Evolutionary conservation across 2,329 filamentous ascomycete species (phyloP), one percentile per base, ranked within the genome.

Genomic region (Clonostachys sp.): DNA sequence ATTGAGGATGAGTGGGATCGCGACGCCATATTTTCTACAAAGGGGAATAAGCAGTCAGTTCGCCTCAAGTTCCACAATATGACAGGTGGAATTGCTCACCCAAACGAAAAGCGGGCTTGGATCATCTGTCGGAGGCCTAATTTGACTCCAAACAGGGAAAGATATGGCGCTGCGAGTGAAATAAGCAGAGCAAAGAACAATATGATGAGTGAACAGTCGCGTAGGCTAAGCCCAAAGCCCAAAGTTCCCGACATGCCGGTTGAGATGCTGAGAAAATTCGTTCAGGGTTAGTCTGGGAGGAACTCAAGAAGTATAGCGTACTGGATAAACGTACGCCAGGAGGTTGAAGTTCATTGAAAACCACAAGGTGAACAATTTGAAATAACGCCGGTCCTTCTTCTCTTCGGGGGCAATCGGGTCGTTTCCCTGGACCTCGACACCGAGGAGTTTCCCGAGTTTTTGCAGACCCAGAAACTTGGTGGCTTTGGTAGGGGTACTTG

Each of bases 71-170:
- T 9, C 8, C 2, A 30, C 8, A 8, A 30, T 30, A 30, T 8
- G 2, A 30, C 8, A 39, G 36, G 10, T 5, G 10, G 10, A 17
- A 17, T 3, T 53, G 78, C 81, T 66, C 77, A 71, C 16, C 79
- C 81, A 58, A 83, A 86, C 36, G 75, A 77, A 60, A 77, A 86
- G 17, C 83, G 71, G 5, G 83, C 81, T 53, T 83, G 80, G 9
- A 86, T 74, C 73, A 86, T 82, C 61, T 85, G 81, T n/a, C 82
- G 72, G 73, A 86, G 77, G 40, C 81, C 83, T 10, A 80, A 83
- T 61, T 76, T 77, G 5, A 81, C 78, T 0, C 81, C 81, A 44
- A 83, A 62, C 0, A 75, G 81, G 40, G 74, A 74, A 24, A 85
- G 65, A 54, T 77, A 83, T 4, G 78, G 81, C 1, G 80, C 75